Evolutionary conservation across 2,329 filamentous ascomycete genomes (phyloP).

Genomic region (Corynespora cassiicola): DNA sequence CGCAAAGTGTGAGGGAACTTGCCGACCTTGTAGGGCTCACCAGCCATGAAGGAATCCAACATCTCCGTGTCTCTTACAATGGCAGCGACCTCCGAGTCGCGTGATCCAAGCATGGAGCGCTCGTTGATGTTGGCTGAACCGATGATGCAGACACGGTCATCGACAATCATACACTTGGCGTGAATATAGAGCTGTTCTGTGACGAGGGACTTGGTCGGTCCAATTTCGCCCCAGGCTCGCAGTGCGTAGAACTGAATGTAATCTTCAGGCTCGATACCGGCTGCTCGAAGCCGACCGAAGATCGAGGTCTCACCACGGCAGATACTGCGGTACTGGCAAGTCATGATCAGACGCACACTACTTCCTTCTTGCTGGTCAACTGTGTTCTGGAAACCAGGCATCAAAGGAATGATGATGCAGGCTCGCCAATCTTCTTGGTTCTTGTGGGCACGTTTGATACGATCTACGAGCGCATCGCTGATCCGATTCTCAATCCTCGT

Average conservation of each 20-base stretch:
- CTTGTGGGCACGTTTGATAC: slow-evolving; percentile 82
- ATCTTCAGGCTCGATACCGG: slow-evolving; percentile 88
- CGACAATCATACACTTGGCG: slow-evolving; percentile 94
- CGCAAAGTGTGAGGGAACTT: slow-evolving; percentile 92
- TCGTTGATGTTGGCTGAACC: slow-evolving; percentile 99
- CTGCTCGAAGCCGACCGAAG: slow-evolving; percentile 80
- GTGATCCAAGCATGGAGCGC: slow-evolving; percentile 87
- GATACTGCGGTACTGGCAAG: slow-evolving; percentile 95
- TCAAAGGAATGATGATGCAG: slow-evolving; percentile 87
- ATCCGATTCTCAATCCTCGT: slow-evolving; percentile 91
- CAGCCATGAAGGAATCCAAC: slow-evolving; percentile 90
- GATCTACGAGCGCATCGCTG: slow-evolving; percentile 90
- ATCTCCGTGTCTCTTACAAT: slow-evolving; percentile 93
- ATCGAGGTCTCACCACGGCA: slow-evolving; percentile 92
- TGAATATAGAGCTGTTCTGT: slow-evolving; percentile 99
- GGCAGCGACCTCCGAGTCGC: slow-evolving; percentile 91
- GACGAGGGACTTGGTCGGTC: slow-evolving; percentile 78
- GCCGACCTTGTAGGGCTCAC: slow-evolving; percentile 85
- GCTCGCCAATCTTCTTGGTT: slow-evolving; percentile 91
- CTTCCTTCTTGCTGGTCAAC: slow-evolving; percentile 94
- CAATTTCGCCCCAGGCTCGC: slow-evolving; percentile 90
- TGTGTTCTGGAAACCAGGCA: slow-evolving; percentile 98
- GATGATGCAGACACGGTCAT: slow-evolving; percentile 91
- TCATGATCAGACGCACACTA: slow-evolving; percentile 93
- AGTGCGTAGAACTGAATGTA: slow-evolving; percentile 96